Percentiles rank a stretch among this genome's conserved stretches.
These are phyloP conservation scores for Macrolepiota fuliginosa DNA, from an alignment of 768 basidiomycete genomes.

Conservation along the genomic window DNA sequence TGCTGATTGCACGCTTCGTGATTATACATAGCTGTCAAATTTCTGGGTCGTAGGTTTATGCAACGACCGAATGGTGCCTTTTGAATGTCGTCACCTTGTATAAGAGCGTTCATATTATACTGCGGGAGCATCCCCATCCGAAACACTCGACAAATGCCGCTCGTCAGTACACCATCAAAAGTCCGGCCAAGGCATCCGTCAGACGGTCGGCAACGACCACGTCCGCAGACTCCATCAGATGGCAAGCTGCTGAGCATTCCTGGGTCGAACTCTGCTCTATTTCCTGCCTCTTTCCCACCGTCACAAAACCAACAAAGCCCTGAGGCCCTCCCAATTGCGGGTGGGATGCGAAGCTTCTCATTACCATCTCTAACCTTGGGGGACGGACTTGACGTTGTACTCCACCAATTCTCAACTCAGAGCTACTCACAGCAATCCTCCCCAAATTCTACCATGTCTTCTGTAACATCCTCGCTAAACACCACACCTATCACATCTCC, in stretches of 20 bases:
- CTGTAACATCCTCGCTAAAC: not conserved
- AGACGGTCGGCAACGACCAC: not conserved
- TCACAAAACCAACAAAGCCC: not conserved
- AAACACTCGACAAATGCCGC: too few species aligned
- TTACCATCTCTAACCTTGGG: not conserved
- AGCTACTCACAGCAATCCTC: not conserved
- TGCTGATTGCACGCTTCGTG: too few species aligned
- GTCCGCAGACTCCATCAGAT: not conserved
- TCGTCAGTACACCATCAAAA: not conserved
- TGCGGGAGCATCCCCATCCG: too few species aligned
- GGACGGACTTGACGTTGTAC: not conserved
- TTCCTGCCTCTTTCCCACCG: conserved; percentile 1
- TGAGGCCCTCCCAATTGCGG: not conserved
- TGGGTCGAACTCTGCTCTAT: not conserved
- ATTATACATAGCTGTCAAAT: too few species aligned
- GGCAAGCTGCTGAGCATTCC: not conserved
- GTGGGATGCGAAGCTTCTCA: not conserved
- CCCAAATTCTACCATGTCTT: not conserved
- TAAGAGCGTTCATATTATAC: too few species aligned
- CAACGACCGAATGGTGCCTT: too few species aligned
- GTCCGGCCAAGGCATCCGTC: not conserved
- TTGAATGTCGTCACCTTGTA: too few species aligned
- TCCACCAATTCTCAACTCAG: not conserved
- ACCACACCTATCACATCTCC: not conserved
- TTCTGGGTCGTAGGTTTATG: too few species aligned